A percentile compares a stretch with the other conserved stretches of the same genome.
Conservation (phyloP, 2,329 filamentous ascomycete species). For the Bipolaris victoriae region DNA sequence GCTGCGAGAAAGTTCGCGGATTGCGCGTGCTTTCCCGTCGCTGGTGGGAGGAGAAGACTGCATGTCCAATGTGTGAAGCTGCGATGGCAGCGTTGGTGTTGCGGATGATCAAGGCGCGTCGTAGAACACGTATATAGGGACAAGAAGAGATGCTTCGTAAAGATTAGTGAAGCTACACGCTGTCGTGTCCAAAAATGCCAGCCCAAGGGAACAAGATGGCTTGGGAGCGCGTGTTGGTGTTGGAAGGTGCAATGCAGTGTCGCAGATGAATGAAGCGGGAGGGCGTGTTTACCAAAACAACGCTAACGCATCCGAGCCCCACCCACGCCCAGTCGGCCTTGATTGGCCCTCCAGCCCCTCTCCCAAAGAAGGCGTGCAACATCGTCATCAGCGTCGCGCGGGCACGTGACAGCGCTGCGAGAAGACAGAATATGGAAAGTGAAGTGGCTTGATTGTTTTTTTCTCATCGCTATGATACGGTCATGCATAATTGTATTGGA, state of each 20-base stretch:
- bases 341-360: conserved; percentile 11
- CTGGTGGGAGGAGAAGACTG: conserved; percentile 47
- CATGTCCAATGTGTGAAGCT: conserved; percentile 36
- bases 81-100: conserved; percentile 23
- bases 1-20: conserved; percentile 47
- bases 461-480: background rate
- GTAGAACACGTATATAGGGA: conserved; percentile 33
- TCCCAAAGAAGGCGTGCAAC: background rate
- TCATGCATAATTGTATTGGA: conserved; percentile 15
- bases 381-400: background rate
- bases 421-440: background rate
- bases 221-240: conserved; percentile 19
- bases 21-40: conserved; percentile 47
- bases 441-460: background rate
- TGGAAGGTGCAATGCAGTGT: conserved; percentile 42
- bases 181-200: conserved; percentile 25
- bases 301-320: conserved; percentile 22
- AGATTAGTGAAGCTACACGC: conserved; percentile 23
- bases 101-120: conserved; percentile 37
- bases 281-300: conserved; percentile 31
- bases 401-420: background rate
- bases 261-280: conserved; percentile 27
- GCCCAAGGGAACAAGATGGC: conserved; percentile 25
- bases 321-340: conserved; percentile 21
- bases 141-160: conserved; percentile 40